These are phyloP conservation scores for Pythium monospermum DNA, from an alignment of 352 stramenopile genomes.

Conservation along the genomic window DNA sequence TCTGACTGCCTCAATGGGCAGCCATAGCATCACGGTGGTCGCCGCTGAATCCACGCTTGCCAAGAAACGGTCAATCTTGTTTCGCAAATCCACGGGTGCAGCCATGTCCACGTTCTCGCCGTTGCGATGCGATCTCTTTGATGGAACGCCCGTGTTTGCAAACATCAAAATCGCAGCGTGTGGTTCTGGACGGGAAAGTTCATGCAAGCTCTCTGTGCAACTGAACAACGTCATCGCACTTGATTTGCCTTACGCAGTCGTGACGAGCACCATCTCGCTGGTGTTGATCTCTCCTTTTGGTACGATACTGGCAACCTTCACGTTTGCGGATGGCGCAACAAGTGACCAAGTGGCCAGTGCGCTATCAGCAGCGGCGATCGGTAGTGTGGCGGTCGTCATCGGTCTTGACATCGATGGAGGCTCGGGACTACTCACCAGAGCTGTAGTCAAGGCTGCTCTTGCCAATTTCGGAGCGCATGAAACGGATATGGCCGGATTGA, in stretches of 20 bases:
- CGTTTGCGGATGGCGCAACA: neutral
- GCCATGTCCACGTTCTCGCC: slow-evolving; percentile 14
- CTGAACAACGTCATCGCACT: slow-evolving; percentile 13
- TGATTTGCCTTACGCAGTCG: slow-evolving; percentile 2
- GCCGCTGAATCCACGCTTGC: slow-evolving; percentile 42
- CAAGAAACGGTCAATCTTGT: slow-evolving; percentile 35
- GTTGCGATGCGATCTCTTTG: slow-evolving; percentile 48
- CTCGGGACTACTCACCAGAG: no score
- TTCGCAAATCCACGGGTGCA: slow-evolving; percentile 25
- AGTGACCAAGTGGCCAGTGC: neutral
- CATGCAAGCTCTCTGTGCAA: slow-evolving; percentile 7
- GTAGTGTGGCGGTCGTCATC: slow-evolving; percentile 16
- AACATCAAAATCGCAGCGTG: slow-evolving; percentile 31
- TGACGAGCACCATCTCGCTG: slow-evolving; percentile 18
- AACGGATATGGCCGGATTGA: slow-evolving; percentile 5
- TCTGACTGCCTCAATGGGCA: slow-evolving; percentile 26
- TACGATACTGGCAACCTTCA: neutral
- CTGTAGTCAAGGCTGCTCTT: slow-evolving; percentile 10
- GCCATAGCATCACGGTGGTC: slow-evolving; percentile 36
- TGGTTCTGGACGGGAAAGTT: slow-evolving; percentile 13
- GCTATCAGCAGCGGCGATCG: slow-evolving; percentile 9
- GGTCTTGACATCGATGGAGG: slow-evolving; percentile 9
- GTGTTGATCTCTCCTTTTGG: slow-evolving; percentile 5
- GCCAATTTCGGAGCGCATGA: slow-evolving; percentile 11
- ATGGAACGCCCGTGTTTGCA: slow-evolving; percentile 33